Conservation (phyloP, 2,329 filamentous ascomycete genomes). For the Diaporthe australafricana region DNA sequence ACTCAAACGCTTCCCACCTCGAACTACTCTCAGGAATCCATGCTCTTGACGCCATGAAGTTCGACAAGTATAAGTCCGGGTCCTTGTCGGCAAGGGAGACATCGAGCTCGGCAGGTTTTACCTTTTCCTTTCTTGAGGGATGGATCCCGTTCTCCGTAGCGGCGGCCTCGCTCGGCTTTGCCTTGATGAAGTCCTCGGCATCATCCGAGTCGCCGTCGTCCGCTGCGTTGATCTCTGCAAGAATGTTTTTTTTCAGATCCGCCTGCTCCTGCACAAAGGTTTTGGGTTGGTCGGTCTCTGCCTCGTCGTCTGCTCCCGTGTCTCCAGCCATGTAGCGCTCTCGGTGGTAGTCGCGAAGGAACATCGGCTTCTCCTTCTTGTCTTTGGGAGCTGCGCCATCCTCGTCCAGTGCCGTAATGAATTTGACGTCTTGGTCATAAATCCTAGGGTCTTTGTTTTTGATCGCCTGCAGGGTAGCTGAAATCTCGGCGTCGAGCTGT, state of each 20-base stretch:
- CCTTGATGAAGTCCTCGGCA: conserved; percentile 81
- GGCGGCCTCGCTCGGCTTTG: conserved; percentile 63
- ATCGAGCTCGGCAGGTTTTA: conserved; percentile 69
- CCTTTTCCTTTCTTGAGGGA: conserved; percentile 62
- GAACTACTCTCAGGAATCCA: conserved; percentile 80
- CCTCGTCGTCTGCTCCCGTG: conserved; percentile 65
- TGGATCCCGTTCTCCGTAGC: conserved; percentile 61
- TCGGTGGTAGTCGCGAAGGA: conserved; percentile 89
- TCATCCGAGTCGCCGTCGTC: conserved; percentile 65
- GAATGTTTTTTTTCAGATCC: conserved; percentile 79
- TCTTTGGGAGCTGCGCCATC: conserved; percentile 52
- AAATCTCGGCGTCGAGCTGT: conserved; percentile 87
- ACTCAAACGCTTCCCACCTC: conserved; percentile 86
- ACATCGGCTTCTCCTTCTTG: conserved; percentile 86
- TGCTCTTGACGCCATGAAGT: conserved; percentile 91
- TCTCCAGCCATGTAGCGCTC: conserved; percentile 85
- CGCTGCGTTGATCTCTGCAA: conserved; percentile 82
- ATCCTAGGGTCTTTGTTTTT: conserved; percentile 90
- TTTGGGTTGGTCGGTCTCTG: conserved; percentile 60
- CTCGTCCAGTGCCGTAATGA: conserved; percentile 77
- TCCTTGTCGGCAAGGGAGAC: conserved; percentile 85
- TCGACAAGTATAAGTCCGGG: conserved; percentile 89
- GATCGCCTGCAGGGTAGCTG: conserved; percentile 87
- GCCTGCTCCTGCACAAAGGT: conserved; percentile 93
- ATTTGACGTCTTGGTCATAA: conserved; percentile 83